These are phyloP conservation scores for Fusarium newnesense DNA, from an alignment of 2,329 filamentous ascomycete genomes.

Conservation along the genomic window DNA sequence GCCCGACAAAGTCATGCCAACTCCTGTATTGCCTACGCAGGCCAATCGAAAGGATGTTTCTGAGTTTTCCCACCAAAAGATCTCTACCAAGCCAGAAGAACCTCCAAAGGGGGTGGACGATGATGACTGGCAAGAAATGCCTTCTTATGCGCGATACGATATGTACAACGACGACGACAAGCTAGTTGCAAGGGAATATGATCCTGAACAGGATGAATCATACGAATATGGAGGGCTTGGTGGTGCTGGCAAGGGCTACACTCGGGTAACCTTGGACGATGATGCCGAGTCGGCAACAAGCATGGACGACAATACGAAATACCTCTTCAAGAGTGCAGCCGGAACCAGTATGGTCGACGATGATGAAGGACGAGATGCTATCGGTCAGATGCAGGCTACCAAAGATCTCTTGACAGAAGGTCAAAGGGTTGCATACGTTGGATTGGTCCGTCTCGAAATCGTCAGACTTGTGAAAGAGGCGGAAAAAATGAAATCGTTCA, in stretches of 20 bases:
- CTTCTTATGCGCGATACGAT: conserved; percentile 89
- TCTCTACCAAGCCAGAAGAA: conserved; percentile 67
- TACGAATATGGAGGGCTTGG: conserved; percentile 81
- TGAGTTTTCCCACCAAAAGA: conserved; percentile 91
- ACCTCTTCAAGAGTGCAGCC: conserved; percentile 83
- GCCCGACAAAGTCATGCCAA: conserved; percentile 28
- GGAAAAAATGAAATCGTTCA: conserved; percentile 70
- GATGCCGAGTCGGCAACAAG: conserved; percentile 94
- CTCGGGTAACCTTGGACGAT: conserved; percentile 92
- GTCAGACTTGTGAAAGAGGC: conserved; percentile 78
- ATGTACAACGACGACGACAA: conserved; percentile 95
- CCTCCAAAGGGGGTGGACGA: conserved; percentile 61
- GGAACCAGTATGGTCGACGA: conserved; percentile 72
- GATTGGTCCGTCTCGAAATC: conserved; percentile 84
- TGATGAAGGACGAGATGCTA: conserved; percentile 84
- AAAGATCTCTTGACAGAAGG: conserved; percentile 96
- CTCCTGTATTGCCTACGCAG: conserved; percentile 17
- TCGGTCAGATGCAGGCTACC: conserved; percentile 93
- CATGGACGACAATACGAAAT: conserved; percentile 96
- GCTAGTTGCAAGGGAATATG: conserved; percentile 84
- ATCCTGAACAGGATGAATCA: conserved; percentile 74
- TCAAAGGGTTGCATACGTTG: conserved; percentile 95
- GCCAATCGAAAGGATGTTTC: conserved; percentile 59
- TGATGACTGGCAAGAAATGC: conserved; percentile 95
- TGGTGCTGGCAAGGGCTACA: conserved; percentile 94